Evolutionary conservation across 2,329 filamentous ascomycete species (phyloP).

Genomic region (Tolypocladium nubicola): DNA sequence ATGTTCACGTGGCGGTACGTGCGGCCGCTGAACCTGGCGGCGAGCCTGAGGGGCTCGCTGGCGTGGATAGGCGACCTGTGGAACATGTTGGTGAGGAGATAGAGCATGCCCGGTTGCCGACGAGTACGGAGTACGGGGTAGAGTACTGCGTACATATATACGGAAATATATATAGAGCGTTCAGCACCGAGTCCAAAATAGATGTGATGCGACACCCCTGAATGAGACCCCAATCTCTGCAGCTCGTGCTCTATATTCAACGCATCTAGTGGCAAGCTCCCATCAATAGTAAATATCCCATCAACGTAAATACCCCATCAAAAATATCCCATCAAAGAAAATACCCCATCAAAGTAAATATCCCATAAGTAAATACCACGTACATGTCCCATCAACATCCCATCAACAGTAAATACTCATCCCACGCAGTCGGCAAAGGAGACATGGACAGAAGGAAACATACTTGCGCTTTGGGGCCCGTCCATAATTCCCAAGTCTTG

Average conservation of each 20-base stretch:
- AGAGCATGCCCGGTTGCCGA: neutral
- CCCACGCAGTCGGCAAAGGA: neutral
- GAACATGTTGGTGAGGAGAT: neutral
- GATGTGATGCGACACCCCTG: too few relatives aligned
- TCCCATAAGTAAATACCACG: too few relatives aligned
- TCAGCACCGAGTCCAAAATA: neutral
- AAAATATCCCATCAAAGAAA: too few relatives aligned
- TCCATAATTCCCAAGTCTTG: neutral
- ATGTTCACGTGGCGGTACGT: slow-evolving; percentile 44
- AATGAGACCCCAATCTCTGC: neutral
- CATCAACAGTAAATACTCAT: neutral
- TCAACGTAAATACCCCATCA: too few relatives aligned
- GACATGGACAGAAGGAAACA: neutral
- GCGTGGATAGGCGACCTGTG: slow-evolving; percentile 27
- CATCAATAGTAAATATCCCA: neutral
- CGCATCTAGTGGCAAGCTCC: neutral
- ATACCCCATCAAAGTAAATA: too few relatives aligned
- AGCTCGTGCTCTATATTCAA: neutral
- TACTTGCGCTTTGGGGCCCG: neutral
- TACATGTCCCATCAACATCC: too few relatives aligned
- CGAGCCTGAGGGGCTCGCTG: slow-evolving; percentile 39
- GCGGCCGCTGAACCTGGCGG: slow-evolving; percentile 39
- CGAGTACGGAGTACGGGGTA: too few relatives aligned
- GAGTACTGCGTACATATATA: too few relatives aligned
- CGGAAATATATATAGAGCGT: neutral